Conservation (phyloP, 257 asterid species). For the Penstemon newberryi region DNA sequence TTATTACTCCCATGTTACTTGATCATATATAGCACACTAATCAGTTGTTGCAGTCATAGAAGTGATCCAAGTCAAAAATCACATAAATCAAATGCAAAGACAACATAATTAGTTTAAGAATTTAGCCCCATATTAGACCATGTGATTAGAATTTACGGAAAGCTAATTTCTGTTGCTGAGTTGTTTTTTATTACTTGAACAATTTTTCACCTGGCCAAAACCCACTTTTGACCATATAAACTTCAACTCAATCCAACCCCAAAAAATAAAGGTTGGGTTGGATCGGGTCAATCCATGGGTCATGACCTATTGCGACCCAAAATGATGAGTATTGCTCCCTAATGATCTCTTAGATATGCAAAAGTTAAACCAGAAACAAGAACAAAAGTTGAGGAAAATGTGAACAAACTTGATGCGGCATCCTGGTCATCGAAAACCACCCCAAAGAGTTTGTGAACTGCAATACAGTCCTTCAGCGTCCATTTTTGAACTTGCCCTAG, state of each 20-base stretch:
- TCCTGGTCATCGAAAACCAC: constrained; percentile 53
- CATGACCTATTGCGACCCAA: neutral
- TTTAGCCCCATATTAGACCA: no score
- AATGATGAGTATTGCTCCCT: neutral
- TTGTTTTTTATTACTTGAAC: no score
- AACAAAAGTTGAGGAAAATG: neutral
- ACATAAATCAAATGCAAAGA: neutral
- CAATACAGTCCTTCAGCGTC: constrained; percentile 70
- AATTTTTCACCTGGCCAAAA: no score
- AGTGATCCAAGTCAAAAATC: neutral
- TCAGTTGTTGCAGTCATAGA: neutral
- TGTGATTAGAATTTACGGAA: no score
- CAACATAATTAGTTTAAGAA: no score
- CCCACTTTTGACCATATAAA: no score
- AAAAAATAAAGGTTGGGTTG: no score
- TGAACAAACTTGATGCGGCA: constrained; percentile 73
- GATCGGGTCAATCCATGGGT: no score
- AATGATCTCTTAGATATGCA: constrained; percentile 1
- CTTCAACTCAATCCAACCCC: no score
- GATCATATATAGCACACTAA: neutral
- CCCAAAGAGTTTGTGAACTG: constrained; percentile 66
- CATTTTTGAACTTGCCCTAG: constrained; percentile 42
- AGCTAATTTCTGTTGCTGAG: no score
- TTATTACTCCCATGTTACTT: neutral
- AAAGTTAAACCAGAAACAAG: constrained; percentile 8